These are phyloP conservation scores for Magnolia kwangsiensis DNA, from an alignment of 164 flowering plant genomes.

Conservation along the genomic window DNA sequence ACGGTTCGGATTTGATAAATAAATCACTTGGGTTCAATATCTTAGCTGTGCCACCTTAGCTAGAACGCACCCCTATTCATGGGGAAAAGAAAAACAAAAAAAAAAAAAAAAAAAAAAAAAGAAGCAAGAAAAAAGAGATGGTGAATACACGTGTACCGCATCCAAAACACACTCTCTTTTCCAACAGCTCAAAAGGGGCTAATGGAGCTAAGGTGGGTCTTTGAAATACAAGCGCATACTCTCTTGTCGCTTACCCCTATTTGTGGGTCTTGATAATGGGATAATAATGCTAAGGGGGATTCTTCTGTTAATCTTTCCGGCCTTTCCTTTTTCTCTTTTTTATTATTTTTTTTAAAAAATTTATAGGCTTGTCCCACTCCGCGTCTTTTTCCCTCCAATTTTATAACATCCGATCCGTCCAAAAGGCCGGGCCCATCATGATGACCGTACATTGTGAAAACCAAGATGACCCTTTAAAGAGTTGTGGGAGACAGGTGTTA, in stretches of 20 bases:
- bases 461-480: no score
- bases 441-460: no score
- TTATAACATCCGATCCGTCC: not conserved
- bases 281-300: not conserved
- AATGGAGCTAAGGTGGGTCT: not conserved
- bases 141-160: slow-evolving; percentile 6
- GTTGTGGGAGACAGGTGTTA: no score
- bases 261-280: not conserved
- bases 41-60: not conserved
- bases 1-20: no score
- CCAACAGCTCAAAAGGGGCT: not conserved
- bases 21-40: no score
- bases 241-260: slow-evolving; percentile 5
- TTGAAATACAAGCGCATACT: slow-evolving; percentile 3
- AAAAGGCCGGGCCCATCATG: not conserved
- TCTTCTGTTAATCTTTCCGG: not conserved
- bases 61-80: no score
- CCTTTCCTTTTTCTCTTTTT: not conserved
- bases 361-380: no score
- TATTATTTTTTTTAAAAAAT: not conserved
- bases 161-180: slow-evolving; percentile 1
- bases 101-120: not conserved
- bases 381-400: not conserved
- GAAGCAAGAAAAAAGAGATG: not conserved
- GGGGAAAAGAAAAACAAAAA: no score